phyloP scores from a whole-genome alignment of 768 basidiomycete species.

The Leucosporidium scottii region DNA sequence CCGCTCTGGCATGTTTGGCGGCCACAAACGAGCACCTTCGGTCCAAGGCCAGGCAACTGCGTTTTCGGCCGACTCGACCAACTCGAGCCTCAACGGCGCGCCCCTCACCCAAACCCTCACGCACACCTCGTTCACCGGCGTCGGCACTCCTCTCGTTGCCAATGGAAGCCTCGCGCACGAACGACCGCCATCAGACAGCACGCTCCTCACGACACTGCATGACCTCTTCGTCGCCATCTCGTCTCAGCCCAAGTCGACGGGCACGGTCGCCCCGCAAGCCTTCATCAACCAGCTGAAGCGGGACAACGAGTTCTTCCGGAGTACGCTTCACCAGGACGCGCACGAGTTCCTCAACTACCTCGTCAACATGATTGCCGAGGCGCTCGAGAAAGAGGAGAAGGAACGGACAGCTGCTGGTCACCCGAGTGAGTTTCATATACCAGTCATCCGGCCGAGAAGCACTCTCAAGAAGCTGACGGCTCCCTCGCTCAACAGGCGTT shows the following conservation, averaged over 20 bases:
- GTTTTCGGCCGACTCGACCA: not conserved
- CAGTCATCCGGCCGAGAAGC: conserved; percentile 42
- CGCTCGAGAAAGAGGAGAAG: conserved; percentile 35
- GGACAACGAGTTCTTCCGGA: conserved; percentile 82
- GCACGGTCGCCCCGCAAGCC: conserved; percentile 78
- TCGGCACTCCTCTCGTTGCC: conserved; percentile 49
- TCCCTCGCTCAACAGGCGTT: conserved; percentile 2
- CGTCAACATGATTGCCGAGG: conserved; percentile 81
- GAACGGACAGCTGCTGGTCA: conserved; percentile 1
- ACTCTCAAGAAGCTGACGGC: not conserved
- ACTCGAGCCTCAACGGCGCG: conserved; percentile 5
- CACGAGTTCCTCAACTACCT: conserved; percentile 96
- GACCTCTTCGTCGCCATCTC: conserved; percentile 84
- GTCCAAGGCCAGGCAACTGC: not conserved
- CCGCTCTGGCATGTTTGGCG: not conserved
- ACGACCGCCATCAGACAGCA: conserved; percentile 41
- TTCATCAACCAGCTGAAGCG: conserved; percentile 92
- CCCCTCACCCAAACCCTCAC: conserved; percentile 18
- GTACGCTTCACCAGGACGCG: conserved; percentile 93
- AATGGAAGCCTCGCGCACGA: conserved; percentile 36
- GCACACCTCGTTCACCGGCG: conserved; percentile 26
- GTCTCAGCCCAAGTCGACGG: conserved; percentile 65
- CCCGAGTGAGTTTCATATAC: not conserved
- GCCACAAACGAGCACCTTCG: not conserved
- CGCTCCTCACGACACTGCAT: conserved; percentile 84